Evolutionary conservation across 176 grass and related monocot genomes (phyloP), one percentile per base, ranked within the genome.

Genomic region (Pontederia paniculata): DNA sequence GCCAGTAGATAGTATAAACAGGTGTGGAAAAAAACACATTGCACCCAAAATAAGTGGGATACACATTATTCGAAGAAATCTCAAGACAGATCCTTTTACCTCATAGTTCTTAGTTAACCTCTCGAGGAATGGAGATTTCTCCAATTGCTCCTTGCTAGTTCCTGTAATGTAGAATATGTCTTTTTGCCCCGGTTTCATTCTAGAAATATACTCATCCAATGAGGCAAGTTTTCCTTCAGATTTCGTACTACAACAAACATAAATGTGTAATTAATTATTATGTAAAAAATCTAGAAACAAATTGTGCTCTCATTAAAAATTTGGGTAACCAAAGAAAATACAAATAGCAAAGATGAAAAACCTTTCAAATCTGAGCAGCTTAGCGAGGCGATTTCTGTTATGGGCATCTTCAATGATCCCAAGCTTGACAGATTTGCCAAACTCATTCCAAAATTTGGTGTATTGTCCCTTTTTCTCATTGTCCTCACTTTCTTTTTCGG

Each of bases 121-220:
- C 82, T 96, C 91, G 44, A 96, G 91, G 91, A 96, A 96, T 14
- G 86, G 91, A 74, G 91, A 90, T 64, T 84, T 96, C 74, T 89
- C 91, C 68, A 96, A 55, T 69, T 96, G 91, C 15, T 96, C 91
- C 72, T 96, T 96, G 82, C 64, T 87, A 72, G 73, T 90, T 66
- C 91, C 91, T 0, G 91, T 96, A 48, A 96, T 86, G 74, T 96
- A 96, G 55, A 96, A 96, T 56, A 96, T 90, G 44, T 96, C 91
- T 61, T 86, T 87, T 52, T 96, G 91, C 47, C 86, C 86, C 61
- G 91, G 12, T 72, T 87, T 97, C 91, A 97, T 97, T 74, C 82
- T 97, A 44, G 91, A 81, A 65, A 97, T 97, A 44, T 97, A 97
- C 80, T 97, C 86, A 18, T 97, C 91, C 73, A 97, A 79, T n/a